A percentile compares a stretch with the other conserved stretches of the same genome.
These are phyloP conservation scores for Ceratocystis cacaofunesta DNA, from an alignment of 2,329 filamentous ascomycete species.

Conservation along the genomic window DNA sequence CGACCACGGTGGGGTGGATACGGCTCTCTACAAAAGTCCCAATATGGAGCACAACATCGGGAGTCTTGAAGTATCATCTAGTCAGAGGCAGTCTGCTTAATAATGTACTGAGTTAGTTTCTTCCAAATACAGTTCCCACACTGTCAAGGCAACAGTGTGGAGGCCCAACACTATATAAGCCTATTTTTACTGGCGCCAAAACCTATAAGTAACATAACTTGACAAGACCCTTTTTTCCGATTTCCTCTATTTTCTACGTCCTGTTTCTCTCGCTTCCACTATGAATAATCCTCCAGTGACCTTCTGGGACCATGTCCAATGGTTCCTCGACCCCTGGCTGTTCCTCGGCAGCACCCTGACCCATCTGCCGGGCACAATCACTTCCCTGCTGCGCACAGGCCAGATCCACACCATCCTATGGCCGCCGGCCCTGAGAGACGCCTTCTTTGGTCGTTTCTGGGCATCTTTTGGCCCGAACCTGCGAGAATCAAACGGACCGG, in stretches of 20 bases:
- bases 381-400: conserved; percentile 26
- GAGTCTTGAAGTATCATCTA: no score
- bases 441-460: conserved; percentile 52
- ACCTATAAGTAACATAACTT: neutral
- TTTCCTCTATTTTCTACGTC: neutral
- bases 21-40: neutral
- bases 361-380: conserved; percentile 38
- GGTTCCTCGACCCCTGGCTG: conserved; percentile 34
- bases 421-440: conserved; percentile 28
- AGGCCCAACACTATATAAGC: neutral
- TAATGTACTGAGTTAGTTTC: neutral
- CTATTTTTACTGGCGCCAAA: neutral
- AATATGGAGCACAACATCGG: neutral
- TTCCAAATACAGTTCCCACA: neutral
- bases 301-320: conserved; percentile 19
- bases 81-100: no score
- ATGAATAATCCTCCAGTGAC: conserved; percentile 11
- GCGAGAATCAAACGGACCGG: conserved; percentile 27
- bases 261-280: neutral
- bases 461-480: conserved; percentile 35
- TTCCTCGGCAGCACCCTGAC: conserved; percentile 36
- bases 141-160: neutral
- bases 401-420: conserved; percentile 29
- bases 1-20: no score
- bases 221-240: no score